Base-by-base conservation (phyloP, 257 asterid genomes). In the Leonotis leonurus region DNA sequence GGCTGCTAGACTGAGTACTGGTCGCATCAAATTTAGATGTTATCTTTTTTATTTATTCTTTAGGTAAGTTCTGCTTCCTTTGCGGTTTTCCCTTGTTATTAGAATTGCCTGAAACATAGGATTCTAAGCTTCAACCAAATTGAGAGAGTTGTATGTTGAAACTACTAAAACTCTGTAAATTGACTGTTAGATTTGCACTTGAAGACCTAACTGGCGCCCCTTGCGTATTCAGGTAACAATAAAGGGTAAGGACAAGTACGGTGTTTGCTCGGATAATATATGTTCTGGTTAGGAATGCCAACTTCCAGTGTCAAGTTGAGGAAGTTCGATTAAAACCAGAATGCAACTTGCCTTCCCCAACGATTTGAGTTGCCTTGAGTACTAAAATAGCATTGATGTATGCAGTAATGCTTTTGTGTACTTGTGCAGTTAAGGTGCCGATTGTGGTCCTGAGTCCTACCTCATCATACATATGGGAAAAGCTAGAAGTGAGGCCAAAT, bases 1-100 rank as follows among this genome's bases (percentile, higher is more conserved):
- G 81, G 83, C 86, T 89, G 77, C 78, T 73, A 58, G 85, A 81
- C 68, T 89, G 79, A 81, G 79, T 49, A 70, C 51, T 41, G 32
- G 68, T 53, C 67, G 54, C 75, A 64, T 62, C 39, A 67, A 52
- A 58, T 69, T 33, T 60, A 32, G 70, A 71, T 12, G 44, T 69
- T 72, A 65, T 53, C 65, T 24, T 61, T 61, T 48, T 52, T 56
- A 40, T 70, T 77, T 70, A 44, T 49, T 61, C 62, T 8, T 97
- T 36, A 56, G 83, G 92, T 75, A 60, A 68, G 85, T 67, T 56
- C 83, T 8, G 45, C 55, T 44, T 37, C 14, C 35, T 25, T 13
- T 56, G 41, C 20, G 22, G 54, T 24, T 37, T 92, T 64, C 43
- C 51, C 68, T 57, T 59, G 56, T 30, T 32, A 54, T 54, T 50